Evolutionary conservation across 2,329 filamentous ascomycete species (phyloP).

Genomic region (Diplodia sapinea): DNA sequence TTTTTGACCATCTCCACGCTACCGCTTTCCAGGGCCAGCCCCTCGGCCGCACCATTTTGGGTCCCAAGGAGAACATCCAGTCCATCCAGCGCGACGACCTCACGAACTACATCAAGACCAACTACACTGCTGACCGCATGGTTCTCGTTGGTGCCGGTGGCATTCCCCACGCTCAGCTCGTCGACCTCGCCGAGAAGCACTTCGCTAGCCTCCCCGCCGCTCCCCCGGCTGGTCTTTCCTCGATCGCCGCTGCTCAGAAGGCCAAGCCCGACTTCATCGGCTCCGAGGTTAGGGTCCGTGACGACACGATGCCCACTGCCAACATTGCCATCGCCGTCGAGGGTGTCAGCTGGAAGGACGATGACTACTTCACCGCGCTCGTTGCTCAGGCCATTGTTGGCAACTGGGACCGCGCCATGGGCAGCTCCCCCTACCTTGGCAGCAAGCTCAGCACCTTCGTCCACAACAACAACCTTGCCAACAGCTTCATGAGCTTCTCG

Average conservation of each 20-base stretch:
- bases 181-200: constrained; percentile 95
- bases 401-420: constrained; percentile 99
- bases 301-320: constrained; percentile 93
- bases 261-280: constrained; percentile 92
- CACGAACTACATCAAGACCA: constrained; percentile 96
- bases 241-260: constrained; percentile 76
- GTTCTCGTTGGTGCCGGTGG: constrained; percentile 95
- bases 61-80: constrained; percentile 97
- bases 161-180: constrained; percentile 89
- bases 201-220: constrained; percentile 80
- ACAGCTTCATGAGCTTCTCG: constrained; percentile 99
- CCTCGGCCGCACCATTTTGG: constrained; percentile 95
- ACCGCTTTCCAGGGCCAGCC: constrained; percentile 97
- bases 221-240: constrained; percentile 75
- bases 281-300: constrained; percentile 92
- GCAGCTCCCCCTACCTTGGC: constrained; percentile 94
- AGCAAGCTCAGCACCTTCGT: constrained; percentile 97
- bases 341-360: constrained; percentile 99
- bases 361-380: constrained; percentile 97
- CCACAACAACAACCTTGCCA: constrained; percentile 92
- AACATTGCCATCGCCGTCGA: constrained; percentile 99
- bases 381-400: constrained; percentile 98
- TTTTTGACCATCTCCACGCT: constrained; percentile 98
- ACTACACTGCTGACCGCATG: constrained; percentile 99
- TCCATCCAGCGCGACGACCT: constrained; percentile 93